Evolutionary conservation across 1,284 basidiomycete species (phyloP), one percentile per base, ranked within the genome.

Genomic region (Ceratobasidium theobromae): DNA sequence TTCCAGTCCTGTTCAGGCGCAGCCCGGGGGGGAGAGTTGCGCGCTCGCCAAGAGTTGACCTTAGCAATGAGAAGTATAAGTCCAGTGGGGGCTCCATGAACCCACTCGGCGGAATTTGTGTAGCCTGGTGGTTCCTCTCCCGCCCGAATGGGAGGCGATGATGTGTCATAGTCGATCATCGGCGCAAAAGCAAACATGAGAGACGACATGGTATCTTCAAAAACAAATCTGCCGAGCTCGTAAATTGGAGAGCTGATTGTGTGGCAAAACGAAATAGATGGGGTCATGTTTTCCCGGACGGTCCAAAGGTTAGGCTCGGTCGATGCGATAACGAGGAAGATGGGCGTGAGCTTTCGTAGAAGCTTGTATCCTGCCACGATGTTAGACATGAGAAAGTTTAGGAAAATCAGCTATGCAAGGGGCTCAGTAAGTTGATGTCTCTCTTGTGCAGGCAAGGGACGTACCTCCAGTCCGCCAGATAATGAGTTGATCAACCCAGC

Each of bases 391-490:
- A 58, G 12, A 18, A 21, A 46, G 3, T 58, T 45, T 16, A 58
- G 28, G 21, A 48, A 27, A 21, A 27, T 23, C 3, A 48, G 21
- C 45, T 48, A 23, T 9, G n/a, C 9, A 21, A 45, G 43, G 18
- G 6, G 9, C 18, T 5, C 5, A 6, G 6, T 6, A 14, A 21
- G 5, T 21, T 45, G 18, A 6, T 6, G 18, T 11, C 9, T 41
- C 8, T n/a, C n/a, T 16, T 12, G 4, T 9, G n/a, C 35, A 32
- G 25, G 16, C 4, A 49, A 46, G 9, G n/a, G 9, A 33, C 51
- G n/a, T 43, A 65, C 62, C 51, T 53, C 62, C 45, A 65, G n/a
- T 6, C 38, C 62, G 4, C 52, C 52, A 6, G 41, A 32, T 8
- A 65, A 23, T 9, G 49, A 35, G 14, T 32, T n/a, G 3, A 27